Percentiles rank a stretch among this genome's conserved stretches.
These are phyloP conservation scores for Lentinus brumalis DNA, from an alignment of 768 basidiomycete species.

Conservation along the genomic window DNA sequence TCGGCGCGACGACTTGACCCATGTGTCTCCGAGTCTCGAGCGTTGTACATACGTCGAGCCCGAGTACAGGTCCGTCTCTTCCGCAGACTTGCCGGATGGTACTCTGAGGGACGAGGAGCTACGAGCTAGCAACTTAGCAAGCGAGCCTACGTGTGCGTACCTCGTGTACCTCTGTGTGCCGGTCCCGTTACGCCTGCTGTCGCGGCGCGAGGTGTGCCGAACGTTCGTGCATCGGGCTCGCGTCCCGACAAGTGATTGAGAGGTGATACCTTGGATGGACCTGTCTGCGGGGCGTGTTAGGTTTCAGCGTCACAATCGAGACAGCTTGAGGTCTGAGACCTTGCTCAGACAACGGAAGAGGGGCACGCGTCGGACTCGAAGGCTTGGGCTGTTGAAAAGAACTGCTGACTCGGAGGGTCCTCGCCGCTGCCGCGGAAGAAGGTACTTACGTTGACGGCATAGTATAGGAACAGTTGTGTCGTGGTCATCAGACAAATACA, in stretches of 20 bases:
- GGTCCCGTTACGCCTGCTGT: slow-evolving; percentile 49
- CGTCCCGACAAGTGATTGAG: slow-evolving; percentile 27
- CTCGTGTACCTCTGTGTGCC: slow-evolving; percentile 47
- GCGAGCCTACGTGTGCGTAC: slow-evolving; percentile 28
- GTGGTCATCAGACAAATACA: too few relatives aligned
- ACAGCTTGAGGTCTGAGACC: slow-evolving; percentile 1
- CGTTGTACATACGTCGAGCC: slow-evolving; percentile 14
- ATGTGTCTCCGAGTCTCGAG: slow-evolving; percentile 3
- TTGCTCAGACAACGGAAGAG: neutral
- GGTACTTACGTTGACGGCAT: too few relatives aligned
- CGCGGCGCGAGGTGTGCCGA: slow-evolving; percentile 42
- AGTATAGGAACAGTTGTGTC: too few relatives aligned
- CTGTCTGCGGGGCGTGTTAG: neutral
- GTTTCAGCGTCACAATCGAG: slow-evolving; percentile 3
- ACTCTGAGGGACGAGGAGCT: too few relatives aligned
- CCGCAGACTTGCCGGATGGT: neutral
- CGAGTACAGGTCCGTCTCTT: neutral
- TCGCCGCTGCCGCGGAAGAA: too few relatives aligned
- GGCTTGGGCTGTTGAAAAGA: too few relatives aligned
- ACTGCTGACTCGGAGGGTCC: too few relatives aligned
- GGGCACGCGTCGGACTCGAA: too few relatives aligned
- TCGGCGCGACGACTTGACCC: neutral
- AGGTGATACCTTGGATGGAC: slow-evolving; percentile 4
- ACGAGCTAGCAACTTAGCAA: too few relatives aligned
- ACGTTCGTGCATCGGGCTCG: slow-evolving; percentile 41